phyloP scores from a whole-genome alignment of 805 yeast species.

The Wickerhamiella galacta region DNA sequence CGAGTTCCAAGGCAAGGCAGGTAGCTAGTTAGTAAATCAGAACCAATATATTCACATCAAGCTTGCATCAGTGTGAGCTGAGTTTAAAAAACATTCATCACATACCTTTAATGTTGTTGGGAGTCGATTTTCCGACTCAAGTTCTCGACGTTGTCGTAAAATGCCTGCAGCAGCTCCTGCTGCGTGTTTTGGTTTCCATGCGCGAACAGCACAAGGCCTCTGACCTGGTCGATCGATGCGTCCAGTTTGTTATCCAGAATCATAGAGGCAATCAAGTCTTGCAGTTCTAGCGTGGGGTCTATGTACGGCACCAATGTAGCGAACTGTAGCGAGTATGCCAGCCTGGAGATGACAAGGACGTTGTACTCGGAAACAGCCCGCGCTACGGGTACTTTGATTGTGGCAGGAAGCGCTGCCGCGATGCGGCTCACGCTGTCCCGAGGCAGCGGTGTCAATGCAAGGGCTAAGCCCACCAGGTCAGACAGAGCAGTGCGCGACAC shows the following conservation, averaged over 20 bases:
- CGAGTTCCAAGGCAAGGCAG: not conserved
- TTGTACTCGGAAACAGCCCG: slow-evolving; percentile 11
- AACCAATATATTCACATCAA: slow-evolving; percentile 12
- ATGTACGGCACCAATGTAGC: slow-evolving; percentile 5
- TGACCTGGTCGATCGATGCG: slow-evolving; percentile 10
- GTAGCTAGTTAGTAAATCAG: not conserved
- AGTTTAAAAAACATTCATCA: slow-evolving; percentile 18
- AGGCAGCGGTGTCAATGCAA: not conserved
- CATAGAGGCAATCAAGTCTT: slow-evolving; percentile 7
- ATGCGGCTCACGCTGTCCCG: not conserved
- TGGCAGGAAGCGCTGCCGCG: not conserved
- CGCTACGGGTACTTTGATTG: not conserved
- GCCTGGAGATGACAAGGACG: slow-evolving; percentile 6
- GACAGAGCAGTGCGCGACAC: not conserved
- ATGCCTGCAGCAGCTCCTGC: slow-evolving; percentile 1
- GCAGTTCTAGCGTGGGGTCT: slow-evolving; percentile 2
- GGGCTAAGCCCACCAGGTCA: not conserved
- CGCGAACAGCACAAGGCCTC: slow-evolving; percentile 7
- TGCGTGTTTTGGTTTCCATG: not conserved
- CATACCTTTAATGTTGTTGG: slow-evolving; percentile 10
- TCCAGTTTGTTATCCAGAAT: slow-evolving; percentile 6
- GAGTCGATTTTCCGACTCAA: not conserved
- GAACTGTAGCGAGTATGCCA: slow-evolving; percentile 9
- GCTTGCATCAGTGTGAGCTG: slow-evolving; percentile 22
- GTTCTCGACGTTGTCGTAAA: slow-evolving; percentile 5